Evolutionary conservation across 1,139 yeast genomes (phyloP).

Genomic region (Lodderomyces margitis): DNA sequence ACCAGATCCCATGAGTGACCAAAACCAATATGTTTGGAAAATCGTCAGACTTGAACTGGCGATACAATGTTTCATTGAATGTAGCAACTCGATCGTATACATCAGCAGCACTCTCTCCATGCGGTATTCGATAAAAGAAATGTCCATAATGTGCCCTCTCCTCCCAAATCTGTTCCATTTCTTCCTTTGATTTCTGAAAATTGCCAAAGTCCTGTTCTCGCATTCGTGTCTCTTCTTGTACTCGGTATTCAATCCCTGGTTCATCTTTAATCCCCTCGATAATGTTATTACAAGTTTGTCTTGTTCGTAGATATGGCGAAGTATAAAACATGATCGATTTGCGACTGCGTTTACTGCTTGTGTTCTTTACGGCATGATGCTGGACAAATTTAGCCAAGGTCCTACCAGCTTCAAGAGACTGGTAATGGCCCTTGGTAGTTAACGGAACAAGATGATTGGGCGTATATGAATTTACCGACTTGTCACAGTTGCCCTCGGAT

Average conservation of each 20-base stretch:
- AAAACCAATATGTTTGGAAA: constrained; percentile 75
- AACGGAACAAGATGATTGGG: constrained; percentile 79
- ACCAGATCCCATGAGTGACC: constrained; percentile 94
- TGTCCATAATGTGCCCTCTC: constrained; percentile 90
- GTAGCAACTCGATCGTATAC: constrained; percentile 89
- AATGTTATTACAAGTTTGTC: constrained; percentile 75
- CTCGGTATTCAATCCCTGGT: constrained; percentile 47
- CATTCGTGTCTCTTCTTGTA: constrained; percentile 84
- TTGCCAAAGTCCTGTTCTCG: constrained; percentile 95
- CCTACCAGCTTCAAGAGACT: constrained; percentile 68
- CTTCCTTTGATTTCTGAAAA: constrained; percentile 74
- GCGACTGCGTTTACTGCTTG: constrained; percentile 19
- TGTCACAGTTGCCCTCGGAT: constrained; percentile 84
- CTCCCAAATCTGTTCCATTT: constrained; percentile 75
- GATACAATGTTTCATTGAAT: constrained; percentile 78
- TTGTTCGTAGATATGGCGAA: constrained; percentile 78
- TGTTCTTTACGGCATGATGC: constrained; percentile 37
- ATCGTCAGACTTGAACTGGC: constrained; percentile 68
- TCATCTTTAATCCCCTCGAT: constrained; percentile 56
- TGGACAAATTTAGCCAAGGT: constrained; percentile 52
- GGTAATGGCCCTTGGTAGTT: constrained; percentile 65
- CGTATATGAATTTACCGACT: constrained; percentile 67
- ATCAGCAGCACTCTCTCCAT: constrained; percentile 95
- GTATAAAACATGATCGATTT: constrained; percentile 60
- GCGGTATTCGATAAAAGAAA: constrained; percentile 85